Conservation (phyloP, 352 stramenopile genomes). For the Globisporangium nagaii region DNA sequence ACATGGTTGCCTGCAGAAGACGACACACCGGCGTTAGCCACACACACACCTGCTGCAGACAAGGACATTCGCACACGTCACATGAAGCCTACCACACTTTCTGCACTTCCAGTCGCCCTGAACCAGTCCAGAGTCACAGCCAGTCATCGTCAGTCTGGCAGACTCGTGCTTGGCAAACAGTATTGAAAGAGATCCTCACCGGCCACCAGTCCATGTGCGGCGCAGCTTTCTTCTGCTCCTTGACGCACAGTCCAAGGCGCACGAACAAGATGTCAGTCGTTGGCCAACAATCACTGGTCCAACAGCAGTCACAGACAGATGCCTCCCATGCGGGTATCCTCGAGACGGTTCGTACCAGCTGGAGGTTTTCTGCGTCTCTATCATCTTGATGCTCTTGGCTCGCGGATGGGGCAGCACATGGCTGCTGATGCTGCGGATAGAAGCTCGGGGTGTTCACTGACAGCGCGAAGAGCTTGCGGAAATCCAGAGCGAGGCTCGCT, state of each 20-base stretch:
- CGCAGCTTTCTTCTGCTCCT: constrained; percentile 34
- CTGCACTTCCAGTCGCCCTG: constrained; percentile 79
- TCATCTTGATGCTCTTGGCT: too few species aligned
- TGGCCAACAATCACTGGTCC: background rate
- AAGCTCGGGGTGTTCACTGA: constrained; percentile 39
- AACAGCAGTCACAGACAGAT: background rate
- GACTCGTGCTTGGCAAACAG: background rate
- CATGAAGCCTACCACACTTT: constrained; percentile 43
- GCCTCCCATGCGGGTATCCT: background rate
- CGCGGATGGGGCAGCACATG: background rate
- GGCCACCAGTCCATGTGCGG: constrained; percentile 80
- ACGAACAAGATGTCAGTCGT: background rate
- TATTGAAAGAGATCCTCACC: constrained; percentile 16
- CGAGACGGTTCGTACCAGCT: constrained; percentile 22
- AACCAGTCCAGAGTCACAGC: constrained; percentile 12
- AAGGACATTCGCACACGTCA: too few species aligned
- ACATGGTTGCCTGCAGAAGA: constrained; percentile 44
- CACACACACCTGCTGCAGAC: background rate
- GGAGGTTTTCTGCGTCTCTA: constrained; percentile 1
- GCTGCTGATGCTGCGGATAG: constrained; percentile 11
- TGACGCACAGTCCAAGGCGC: background rate
- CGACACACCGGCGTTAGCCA: constrained; percentile 3
- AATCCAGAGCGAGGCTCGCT: constrained; percentile 1
- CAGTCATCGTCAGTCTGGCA: constrained; percentile 9
- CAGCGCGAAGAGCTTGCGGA: constrained; percentile 22